Evolutionary conservation across 768 basidiomycete genomes (phyloP), one percentile per base, ranked within the genome.

Genomic region (Tylopilus felleus): DNA sequence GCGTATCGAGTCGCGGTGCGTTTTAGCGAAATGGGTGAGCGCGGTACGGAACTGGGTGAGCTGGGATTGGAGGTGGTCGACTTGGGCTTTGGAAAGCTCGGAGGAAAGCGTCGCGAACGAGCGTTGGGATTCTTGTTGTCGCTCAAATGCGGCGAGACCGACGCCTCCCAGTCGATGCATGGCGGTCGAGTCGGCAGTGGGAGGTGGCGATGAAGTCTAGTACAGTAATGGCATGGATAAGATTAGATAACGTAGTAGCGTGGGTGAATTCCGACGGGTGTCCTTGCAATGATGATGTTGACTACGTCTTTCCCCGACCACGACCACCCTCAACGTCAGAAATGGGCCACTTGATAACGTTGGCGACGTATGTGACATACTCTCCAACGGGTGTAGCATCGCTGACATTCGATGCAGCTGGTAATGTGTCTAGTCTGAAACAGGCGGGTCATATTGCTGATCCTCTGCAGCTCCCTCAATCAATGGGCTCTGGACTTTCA

Each of bases 401-500:
- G 19, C 48, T 54, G 29, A 51, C 61, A 2, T 36, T 53, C 28
- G 6, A 33, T 12, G 10, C 49, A 70, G 69, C 19, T 70, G 69
- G 69, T 70, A 55, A 57, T 19, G 47, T 52, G 19, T 42, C 29
- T 19, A 6, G 17, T 31, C 50, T 25, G 33, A 43, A 33, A 12
- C 5, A 4, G 8, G 17, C 91, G 89, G 90, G 90, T 2, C 91
- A 14, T 42, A 40, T 48, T n/a, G n/a, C 62, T 67, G 33, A 65
- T 54, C 35, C 19, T 57, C 21, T 2, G 21, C 42, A 96, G 93
- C 68, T 94, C 93, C 16, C 76, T 99, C 27, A 96, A 98, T 65
- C 96, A 99, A 72, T 98, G 96, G 93, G 90, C 97, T 8, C 74
- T 98, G 36, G 96, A 98, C 69, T 98, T 98, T 57, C 85, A 95